Evolutionary conservation across 2,329 filamentous ascomycete species (phyloP).

Genomic region (Trichocomaceae sp.): DNA sequence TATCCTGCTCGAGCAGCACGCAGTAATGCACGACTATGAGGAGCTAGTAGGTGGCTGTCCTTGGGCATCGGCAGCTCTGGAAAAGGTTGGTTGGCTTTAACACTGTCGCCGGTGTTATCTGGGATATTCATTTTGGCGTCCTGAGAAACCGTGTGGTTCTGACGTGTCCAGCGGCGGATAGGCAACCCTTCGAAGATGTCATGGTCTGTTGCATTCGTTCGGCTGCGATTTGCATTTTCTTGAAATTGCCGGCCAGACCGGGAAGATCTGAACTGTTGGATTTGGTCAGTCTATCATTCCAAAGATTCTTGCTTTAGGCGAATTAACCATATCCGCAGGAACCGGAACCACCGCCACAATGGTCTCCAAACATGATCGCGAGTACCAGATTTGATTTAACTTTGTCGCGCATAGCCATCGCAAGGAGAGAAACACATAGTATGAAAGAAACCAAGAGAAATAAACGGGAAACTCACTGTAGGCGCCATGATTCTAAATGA

Average conservation of each 20-base stretch:
- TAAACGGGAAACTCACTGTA: slow-evolving; percentile 11
- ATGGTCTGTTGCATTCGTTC: slow-evolving; percentile 52
- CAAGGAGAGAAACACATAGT: neutral
- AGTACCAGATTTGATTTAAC: neutral
- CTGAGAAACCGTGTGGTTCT: slow-evolving; percentile 61
- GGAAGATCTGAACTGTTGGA: slow-evolving; percentile 47
- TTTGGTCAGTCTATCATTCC: neutral
- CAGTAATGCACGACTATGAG: slow-evolving; percentile 75
- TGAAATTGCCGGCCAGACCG: slow-evolving; percentile 53
- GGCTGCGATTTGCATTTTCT: slow-evolving; percentile 39
- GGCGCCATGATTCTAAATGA: slow-evolving; percentile 12
- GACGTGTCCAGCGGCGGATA: slow-evolving; percentile 81
- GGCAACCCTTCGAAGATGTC: slow-evolving; percentile 70
- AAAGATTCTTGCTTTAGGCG: neutral
- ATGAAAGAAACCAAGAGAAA: neutral
- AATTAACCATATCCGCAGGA: neutral
- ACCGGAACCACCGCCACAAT: neutral
- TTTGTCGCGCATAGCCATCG: neutral
- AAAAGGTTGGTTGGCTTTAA: slow-evolving; percentile 32
- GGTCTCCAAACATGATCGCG: neutral
- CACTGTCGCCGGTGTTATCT: slow-evolving; percentile 20
- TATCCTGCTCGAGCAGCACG: slow-evolving; percentile 71
- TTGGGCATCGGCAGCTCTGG: slow-evolving; percentile 83
- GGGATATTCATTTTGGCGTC: slow-evolving; percentile 57
- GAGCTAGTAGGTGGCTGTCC: slow-evolving; percentile 69